A percentile compares a stretch with the other conserved stretches of the same genome.
Conservation (phyloP, 495 filamentous ascomycete species). For the Letharia lupina region DNA sequence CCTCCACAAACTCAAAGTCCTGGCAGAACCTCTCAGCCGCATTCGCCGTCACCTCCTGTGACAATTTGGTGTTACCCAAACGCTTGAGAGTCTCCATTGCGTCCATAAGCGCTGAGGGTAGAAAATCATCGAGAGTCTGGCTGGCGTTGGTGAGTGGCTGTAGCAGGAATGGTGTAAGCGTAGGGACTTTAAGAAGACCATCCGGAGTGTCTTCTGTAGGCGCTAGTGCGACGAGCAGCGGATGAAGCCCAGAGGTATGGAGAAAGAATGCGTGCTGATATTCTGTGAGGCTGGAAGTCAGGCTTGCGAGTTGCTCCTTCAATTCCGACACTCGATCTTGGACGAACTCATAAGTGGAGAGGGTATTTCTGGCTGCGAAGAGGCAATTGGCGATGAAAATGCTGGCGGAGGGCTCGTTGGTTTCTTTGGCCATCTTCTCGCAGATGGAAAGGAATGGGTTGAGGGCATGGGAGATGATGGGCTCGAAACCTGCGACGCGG, state of each 20-base stretch:
- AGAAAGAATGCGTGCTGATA: conserved; percentile 63
- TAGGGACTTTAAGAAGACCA: conserved; percentile 44
- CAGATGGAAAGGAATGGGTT: conserved; percentile 77
- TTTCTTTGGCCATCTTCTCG: conserved; percentile 54
- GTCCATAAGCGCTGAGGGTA: conserved; percentile 89
- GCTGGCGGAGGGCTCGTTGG: conserved; percentile 47
- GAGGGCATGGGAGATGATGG: conserved; percentile 72
- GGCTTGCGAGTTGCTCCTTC: conserved; percentile 29
- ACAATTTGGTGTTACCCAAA: conserved; percentile 59
- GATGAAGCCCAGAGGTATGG: conserved; percentile 60
- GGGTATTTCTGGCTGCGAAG: conserved; percentile 42
- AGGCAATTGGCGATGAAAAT: conserved; percentile 84
- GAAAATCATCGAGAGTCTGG: conserved; percentile 79
- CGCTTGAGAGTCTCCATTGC: conserved; percentile 69
- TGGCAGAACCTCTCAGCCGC: conserved; percentile 81
- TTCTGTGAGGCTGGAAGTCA: conserved; percentile 41
- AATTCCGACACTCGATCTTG: conserved; percentile 16
- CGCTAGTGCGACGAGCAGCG: conserved; percentile 57
- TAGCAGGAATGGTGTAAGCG: conserved; percentile 53
- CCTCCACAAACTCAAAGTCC: conserved; percentile 86
- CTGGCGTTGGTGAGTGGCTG: conserved; percentile 54
- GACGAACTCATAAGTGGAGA: conserved; percentile 39
- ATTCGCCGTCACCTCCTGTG: conserved; percentile 68
- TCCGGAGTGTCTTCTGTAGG: conserved; percentile 34
- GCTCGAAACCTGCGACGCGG: conserved; percentile 60